A percentile compares a stretch with the other conserved stretches of the same genome.
Conservation (phyloP, 1,284 basidiomycete genomes). For the Cutaneotrichosporon sp. region DNA sequence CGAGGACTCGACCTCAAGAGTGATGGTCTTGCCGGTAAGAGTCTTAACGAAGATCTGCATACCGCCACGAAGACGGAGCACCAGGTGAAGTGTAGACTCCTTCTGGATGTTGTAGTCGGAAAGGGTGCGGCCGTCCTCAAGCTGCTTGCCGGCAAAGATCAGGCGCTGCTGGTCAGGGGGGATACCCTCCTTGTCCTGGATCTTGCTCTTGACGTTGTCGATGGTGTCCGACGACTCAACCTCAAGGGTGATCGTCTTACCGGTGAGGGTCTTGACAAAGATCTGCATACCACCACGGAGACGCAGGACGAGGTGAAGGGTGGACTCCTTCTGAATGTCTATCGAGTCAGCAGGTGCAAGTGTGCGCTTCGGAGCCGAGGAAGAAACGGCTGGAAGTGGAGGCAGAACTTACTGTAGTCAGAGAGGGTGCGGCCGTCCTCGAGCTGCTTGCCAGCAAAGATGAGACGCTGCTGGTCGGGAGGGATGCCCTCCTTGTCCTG, state of each 20-base stretch:
- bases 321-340: conserved; percentile 97
- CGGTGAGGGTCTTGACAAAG: conserved; percentile 62
- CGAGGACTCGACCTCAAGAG: conserved; percentile 83
- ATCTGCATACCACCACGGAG: conserved; percentile 82
- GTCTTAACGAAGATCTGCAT: conserved; percentile 84
- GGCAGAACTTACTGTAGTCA: conserved; percentile 75
- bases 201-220: conserved; percentile 96
- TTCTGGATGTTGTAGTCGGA: conserved; percentile 95
- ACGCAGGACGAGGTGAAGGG: conserved; percentile 94
- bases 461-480: conserved; percentile 87
- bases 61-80: conserved; percentile 76
- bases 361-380: background rate
- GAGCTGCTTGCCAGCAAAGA: conserved; percentile 92
- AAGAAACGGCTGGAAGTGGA: background rate
- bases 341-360: background rate
- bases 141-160: conserved; percentile 98
- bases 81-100: conserved; percentile 92
- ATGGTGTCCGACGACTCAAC: conserved; percentile 88
- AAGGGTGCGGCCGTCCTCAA: conserved; percentile 86
- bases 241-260: conserved; percentile 93
- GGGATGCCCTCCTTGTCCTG: conserved; percentile 67
- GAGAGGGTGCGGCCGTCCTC: conserved; percentile 90
- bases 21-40: conserved; percentile 98
- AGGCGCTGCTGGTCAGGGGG: conserved; percentile 84
- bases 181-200: conserved; percentile 91